Percentiles rank a stretch among this genome's conserved stretches.
These are phyloP conservation scores for Hordeum marinum DNA, from an alignment of 176 grass and related monocot species.

Conservation along the genomic window DNA sequence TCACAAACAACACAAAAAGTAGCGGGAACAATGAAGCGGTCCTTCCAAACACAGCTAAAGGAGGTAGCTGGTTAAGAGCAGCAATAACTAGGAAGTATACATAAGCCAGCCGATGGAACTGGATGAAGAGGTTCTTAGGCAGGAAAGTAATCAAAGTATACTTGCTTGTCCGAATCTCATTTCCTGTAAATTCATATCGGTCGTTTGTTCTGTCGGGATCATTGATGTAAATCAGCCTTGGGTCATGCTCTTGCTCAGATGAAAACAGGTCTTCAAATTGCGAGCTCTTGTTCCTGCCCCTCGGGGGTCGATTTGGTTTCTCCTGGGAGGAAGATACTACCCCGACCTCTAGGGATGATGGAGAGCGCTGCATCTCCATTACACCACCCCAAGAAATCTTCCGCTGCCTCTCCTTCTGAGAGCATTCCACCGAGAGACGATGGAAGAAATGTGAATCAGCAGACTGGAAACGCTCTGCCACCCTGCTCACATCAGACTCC, in stretches of 20 bases:
- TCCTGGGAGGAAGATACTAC: constrained; percentile 50
- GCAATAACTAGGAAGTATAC: constrained; percentile 98
- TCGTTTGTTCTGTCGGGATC: constrained; percentile 89
- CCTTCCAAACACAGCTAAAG: constrained; percentile 96
- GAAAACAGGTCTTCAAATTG: constrained; percentile 75
- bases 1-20: constrained; percentile 93
- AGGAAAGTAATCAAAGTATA: constrained; percentile 96
- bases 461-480: constrained; percentile 40
- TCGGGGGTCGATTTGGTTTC: constrained; percentile 54
- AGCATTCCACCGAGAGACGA: constrained; percentile 67
- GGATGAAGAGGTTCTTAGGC: constrained; percentile 98
- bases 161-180: constrained; percentile 98
- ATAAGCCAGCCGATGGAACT: constrained; percentile 94
- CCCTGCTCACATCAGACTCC: constrained; percentile 42
- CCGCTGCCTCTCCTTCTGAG: constrained; percentile 59
- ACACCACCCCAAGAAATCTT: constrained; percentile 54
- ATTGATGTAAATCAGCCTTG: constrained; percentile 87
- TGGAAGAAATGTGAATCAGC: constrained; percentile 68
- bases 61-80: constrained; percentile 97
- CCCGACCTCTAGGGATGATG: constrained; percentile 60
- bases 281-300: constrained; percentile 58
- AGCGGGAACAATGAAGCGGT: constrained; percentile 96
- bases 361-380: constrained; percentile 72
- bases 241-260: constrained; percentile 68
- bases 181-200: constrained; percentile 90